Evolutionary conservation across 371 early-diverging fungal species (phyloP).

Genomic region (Choanephora cucurbitarum): DNA sequence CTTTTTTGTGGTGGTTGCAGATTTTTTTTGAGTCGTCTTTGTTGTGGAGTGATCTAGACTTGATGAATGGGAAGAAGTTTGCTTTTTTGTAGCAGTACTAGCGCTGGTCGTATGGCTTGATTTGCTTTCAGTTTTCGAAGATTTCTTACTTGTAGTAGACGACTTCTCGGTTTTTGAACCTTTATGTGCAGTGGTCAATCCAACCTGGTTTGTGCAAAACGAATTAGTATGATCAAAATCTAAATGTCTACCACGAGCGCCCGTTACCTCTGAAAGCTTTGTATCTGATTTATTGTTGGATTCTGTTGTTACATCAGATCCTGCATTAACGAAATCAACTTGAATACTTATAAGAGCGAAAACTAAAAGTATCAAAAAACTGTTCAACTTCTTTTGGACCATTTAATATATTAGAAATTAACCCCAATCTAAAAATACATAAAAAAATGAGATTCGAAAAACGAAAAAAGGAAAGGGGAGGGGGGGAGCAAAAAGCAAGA

Average conservation of each 20-base stretch:
- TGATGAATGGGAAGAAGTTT: not conserved
- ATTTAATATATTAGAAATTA: not conserved
- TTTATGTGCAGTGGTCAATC: not conserved
- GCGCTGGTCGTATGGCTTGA: not conserved
- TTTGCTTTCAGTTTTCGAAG: not conserved
- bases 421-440: not conserved
- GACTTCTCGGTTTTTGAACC: not conserved
- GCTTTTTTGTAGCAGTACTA: not conserved
- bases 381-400: conserved; percentile 6
- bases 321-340: not conserved
- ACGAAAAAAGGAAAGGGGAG: conserved; percentile 1
- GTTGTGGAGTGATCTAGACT: not conserved
- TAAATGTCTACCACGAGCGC: not conserved
- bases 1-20: conserved; percentile 1
- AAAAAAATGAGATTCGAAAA: conserved; percentile 3
- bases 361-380: not conserved
- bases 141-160: not conserved
- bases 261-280: not conserved
- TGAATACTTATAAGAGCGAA: conserved; percentile 5
- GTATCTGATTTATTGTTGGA: not conserved
- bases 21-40: not conserved
- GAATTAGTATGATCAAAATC: not conserved
- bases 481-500: conserved; percentile 4
- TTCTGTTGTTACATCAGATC: conserved; percentile 1
- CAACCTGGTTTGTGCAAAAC: not conserved